Evolutionary conservation across 805 yeast species (phyloP), one percentile per base, ranked within the genome.

Genomic region (Pichia pseudocactophila): DNA sequence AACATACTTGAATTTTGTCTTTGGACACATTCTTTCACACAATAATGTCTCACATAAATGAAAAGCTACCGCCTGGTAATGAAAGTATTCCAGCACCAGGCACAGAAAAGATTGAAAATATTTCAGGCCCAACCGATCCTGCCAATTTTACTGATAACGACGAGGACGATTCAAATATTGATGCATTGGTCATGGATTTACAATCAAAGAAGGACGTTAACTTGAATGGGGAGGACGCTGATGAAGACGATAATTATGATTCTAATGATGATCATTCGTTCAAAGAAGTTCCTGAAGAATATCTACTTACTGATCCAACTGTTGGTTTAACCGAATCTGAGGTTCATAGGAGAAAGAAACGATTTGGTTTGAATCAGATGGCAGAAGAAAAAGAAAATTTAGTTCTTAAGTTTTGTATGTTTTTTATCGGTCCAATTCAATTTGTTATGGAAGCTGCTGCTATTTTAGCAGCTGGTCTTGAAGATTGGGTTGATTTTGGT

Each of bases 361-460:
- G 80, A 75, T 86, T 66, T 59, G 95, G 95, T 74, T 69, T 77
- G 50, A 86, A 86, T 69, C 88, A 82, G 70, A 83, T 86, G 92
- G 77, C 82, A 50, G 95, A 86, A 69, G 95, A 86, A 63, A 67
- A 74, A 55, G 94, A 84, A 70, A 82, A 81, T 69, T 51, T 82
- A 67, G 50, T 84, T 48, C 68, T 84, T 53, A 85, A 86, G 73
- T 85, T 86, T 64, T 59, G 80, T 58, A 74, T 76, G 81, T 86
- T 84, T 74, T 86, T 86, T 65, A 80, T 86, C 50, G 95, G 95
- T 69, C 95, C 95, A 54, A 86, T 86, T 65, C 95, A 86, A 72
- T 86, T 86, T 78, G 95, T 86, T 63, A 86, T 86, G 95, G 95
- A 86, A 72, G 92, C 89, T 60, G 95, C 95, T 59, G 95, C 95